Evolutionary conservation across 2,329 filamentous ascomycete species (phyloP).

Genomic region (Fusarium devonianum): DNA sequence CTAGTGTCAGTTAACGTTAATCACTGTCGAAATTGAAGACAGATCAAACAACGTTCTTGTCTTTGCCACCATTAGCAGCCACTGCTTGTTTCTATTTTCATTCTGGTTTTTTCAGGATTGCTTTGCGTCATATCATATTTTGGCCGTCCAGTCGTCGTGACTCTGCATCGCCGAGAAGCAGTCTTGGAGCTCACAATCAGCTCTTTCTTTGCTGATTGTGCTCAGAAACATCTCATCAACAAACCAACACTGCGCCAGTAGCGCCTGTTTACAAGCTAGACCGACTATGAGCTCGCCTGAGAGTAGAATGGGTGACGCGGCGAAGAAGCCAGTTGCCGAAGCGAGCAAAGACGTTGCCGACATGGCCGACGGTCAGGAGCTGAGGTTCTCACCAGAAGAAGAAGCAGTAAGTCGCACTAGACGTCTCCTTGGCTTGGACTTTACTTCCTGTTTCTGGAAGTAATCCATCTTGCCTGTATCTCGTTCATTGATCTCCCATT

Average conservation of each 20-base stretch:
- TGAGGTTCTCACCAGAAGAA: slow-evolving; percentile 61
- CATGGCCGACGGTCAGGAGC: slow-evolving; percentile 35
- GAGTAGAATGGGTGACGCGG: neutral
- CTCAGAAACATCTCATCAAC: neutral
- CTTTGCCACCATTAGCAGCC: neutral
- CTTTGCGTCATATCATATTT: too few species aligned
- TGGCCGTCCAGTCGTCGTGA: too few species aligned
- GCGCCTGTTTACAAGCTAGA: neutral
- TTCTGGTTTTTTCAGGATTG: too few species aligned
- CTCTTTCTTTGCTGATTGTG: neutral
- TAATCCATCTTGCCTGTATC: too few species aligned
- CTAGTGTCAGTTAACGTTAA: slow-evolving; percentile 1
- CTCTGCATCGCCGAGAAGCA: too few species aligned
- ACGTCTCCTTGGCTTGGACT: too few species aligned
- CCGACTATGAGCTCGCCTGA: slow-evolving; percentile 11
- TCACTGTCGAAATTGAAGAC: neutral
- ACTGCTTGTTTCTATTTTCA: neutral
- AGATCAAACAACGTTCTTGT: slow-evolving; percentile 1
- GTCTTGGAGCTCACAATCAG: too few species aligned
- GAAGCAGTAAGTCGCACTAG: slow-evolving; percentile 56
- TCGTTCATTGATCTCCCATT: too few species aligned
- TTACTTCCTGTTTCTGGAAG: too few species aligned
- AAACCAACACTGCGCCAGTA: neutral
- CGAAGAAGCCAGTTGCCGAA: neutral
- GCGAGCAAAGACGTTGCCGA: slow-evolving; percentile 2